Base-by-base conservation (phyloP, 345 rosid genomes). In the Eucalyptus lansdowneana region DNA sequence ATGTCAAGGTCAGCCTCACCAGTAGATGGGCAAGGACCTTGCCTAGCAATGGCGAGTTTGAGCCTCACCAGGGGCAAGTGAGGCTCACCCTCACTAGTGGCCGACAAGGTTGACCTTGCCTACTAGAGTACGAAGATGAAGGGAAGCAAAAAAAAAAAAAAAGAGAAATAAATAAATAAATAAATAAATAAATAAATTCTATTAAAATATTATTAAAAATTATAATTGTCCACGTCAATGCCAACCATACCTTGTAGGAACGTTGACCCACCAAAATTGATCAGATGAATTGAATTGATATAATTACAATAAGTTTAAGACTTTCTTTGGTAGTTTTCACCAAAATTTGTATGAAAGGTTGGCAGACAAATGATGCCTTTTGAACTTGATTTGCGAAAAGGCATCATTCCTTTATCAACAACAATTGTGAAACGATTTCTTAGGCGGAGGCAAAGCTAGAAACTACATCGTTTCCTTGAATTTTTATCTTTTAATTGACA, bases 231-330 rank as follows among this genome's bases (percentile, higher is more conserved):
- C 6, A 56, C 14, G 2, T 56, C 6, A 56, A 22, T 9, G 3
- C 29, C 9, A 56, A 27, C 12, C 29, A 1, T 1, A 25, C 29
- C 29, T 9, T 56, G 13, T 24, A 56, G 62, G 62, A 9, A 24
- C 2, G 3, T 22, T 0, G 6, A 9, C 62, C 2, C 0, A 1
- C 13, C 62, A 56, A 56, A 56, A 56, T 56, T 24, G 29, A 56
- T 25, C 29, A 24, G 3, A 56, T 56, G 12, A 1, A 56, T 3
- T 56, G 2, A 56, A 56, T 24, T 56, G 1, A 56, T 25, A 5
- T 25, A 22, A 56, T 56, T 24, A 9, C 6, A 56, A 56, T 56
- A 56, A 24, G 62, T 56, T 56, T 10, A 56, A 25, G 62, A 56
- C 13, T 56, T 56, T 25, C 13, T 56, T 24, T 1, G 1, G 6